Percentiles rank a stretch among this genome's conserved stretches.
Evolutionary conservation across 768 basidiomycete species (phyloP).

Genomic region (Auriscalpium orientale): DNA sequence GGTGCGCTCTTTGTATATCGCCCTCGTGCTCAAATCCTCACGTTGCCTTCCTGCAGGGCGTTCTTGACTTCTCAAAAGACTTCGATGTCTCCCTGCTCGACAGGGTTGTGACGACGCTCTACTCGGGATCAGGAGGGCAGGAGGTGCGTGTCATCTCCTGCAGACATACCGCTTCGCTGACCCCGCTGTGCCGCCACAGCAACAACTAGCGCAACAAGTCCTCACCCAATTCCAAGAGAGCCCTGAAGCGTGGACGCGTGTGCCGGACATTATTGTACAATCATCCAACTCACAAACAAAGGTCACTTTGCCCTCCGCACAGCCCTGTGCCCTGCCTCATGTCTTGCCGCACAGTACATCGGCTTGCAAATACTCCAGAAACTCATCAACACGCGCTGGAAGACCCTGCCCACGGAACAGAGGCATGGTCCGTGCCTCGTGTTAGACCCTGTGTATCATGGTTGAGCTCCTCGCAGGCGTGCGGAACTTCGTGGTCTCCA

Average conservation of each 20-base stretch:
- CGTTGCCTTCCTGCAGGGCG: conserved; percentile 38
- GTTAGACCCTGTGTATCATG: neutral
- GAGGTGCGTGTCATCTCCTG: conserved; percentile 49
- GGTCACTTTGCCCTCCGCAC: conserved; percentile 28
- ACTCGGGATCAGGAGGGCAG: conserved; percentile 63
- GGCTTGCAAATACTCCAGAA: conserved; percentile 96
- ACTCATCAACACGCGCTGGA: conserved; percentile 92
- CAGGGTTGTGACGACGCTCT: conserved; percentile 88
- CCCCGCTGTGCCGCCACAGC: conserved; percentile 37
- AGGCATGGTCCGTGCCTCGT: conserved; percentile 56
- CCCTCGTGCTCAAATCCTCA: too few species aligned
- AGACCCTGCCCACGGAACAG: conserved; percentile 89
- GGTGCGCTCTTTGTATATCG: too few species aligned
- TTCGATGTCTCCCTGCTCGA: conserved; percentile 92
- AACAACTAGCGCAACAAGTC: conserved; percentile 92
- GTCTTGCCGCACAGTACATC: conserved; percentile 59
- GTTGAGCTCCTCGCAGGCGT: conserved; percentile 53
- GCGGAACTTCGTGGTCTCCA: conserved; percentile 90
- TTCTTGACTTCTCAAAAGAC: conserved; percentile 89
- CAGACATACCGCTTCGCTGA: conserved; percentile 4
- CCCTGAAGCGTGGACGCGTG: conserved; percentile 94
- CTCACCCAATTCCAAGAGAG: conserved; percentile 95
- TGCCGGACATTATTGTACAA: conserved; percentile 85
- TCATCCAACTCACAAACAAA: conserved; percentile 83
- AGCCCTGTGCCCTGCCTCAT: neutral